A percentile compares a stretch with the other conserved stretches of the same genome.
These are phyloP conservation scores for Nakazawaea ambrosiae DNA, from an alignment of 805 yeast species.

Conservation along the genomic window DNA sequence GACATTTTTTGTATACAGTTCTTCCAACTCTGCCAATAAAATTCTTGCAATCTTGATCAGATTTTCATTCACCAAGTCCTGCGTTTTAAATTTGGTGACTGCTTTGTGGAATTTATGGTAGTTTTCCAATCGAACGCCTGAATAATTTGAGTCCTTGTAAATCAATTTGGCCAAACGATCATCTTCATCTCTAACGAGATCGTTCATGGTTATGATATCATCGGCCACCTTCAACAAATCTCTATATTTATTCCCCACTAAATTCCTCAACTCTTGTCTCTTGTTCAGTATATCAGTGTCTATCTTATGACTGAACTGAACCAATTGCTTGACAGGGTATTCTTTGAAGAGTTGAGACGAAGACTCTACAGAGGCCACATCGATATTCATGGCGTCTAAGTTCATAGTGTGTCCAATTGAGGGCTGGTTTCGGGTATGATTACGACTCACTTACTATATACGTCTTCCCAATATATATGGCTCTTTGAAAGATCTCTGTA, in stretches of 20 bases:
- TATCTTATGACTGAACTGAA: constrained; percentile 16
- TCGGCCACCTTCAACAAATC: constrained; percentile 29
- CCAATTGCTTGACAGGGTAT: constrained; percentile 22
- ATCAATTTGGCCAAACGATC: constrained; percentile 20
- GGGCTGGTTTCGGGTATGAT: no score
- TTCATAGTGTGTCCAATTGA: no score
- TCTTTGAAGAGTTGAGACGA: constrained; percentile 20
- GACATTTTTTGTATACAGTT: not conserved
- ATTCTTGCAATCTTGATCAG: constrained; percentile 17
- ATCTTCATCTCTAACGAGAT: constrained; percentile 19
- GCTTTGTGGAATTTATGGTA: constrained; percentile 15
- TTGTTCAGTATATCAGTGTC: constrained; percentile 16
- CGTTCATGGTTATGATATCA: constrained; percentile 27
- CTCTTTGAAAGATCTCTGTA: no score
- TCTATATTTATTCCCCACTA: constrained; percentile 28
- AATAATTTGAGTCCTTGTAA: constrained; percentile 22
- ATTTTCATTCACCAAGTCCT: constrained; percentile 13
- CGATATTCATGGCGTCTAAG: no score
- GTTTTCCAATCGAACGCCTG: constrained; percentile 14
- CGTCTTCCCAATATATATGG: no score
- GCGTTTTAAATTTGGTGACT: constrained; percentile 5
- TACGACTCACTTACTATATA: no score
- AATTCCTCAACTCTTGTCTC: constrained; percentile 19
- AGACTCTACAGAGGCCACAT: not conserved
- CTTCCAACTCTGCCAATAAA: constrained; percentile 20